Evolutionary conservation across 495 filamentous ascomycete genomes (phyloP).

Genomic region (Echria macrotheca): DNA sequence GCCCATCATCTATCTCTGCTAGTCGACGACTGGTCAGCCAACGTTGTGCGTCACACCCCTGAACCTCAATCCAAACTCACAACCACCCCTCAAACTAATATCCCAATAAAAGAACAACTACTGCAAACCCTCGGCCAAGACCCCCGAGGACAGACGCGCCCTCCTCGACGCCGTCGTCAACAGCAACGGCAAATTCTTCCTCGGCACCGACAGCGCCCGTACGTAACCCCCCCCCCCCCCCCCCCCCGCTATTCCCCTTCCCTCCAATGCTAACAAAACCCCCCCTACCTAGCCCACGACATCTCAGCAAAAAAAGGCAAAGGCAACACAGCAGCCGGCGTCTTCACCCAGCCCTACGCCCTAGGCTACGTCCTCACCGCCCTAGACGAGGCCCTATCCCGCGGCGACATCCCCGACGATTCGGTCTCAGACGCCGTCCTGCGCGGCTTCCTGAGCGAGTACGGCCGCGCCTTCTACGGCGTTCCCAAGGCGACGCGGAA

Average conservation of each 20-base stretch:
- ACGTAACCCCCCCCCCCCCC: conserved; percentile 2
- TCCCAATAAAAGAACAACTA: conserved; percentile 55
- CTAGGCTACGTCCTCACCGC: conserved; percentile 64
- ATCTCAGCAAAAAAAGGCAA: conserved; percentile 62
- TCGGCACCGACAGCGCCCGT: conserved; percentile 35
- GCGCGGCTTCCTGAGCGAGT: conserved; percentile 67
- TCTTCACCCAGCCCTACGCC: conserved; percentile 89
- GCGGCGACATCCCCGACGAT: conserved; percentile 54
- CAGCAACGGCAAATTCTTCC: conserved; percentile 77
- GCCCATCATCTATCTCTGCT: conserved; percentile 79
- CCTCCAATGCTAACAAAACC: conserved; percentile 11
- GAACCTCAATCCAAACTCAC: not conserved
- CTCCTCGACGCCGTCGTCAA: conserved; percentile 62
- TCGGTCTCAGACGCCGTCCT: conserved; percentile 67
- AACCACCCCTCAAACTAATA: not conserved
- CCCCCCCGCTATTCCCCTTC: not conserved
- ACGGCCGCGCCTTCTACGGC: conserved; percentile 70
- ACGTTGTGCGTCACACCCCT: conserved; percentile 43
- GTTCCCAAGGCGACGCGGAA: conserved; percentile 10
- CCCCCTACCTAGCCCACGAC: conserved; percentile 61
- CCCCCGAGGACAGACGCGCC: conserved; percentile 66
- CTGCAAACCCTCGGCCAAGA: conserved; percentile 81
- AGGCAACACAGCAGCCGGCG: conserved; percentile 70
- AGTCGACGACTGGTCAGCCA: conserved; percentile 67
- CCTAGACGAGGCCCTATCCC: conserved; percentile 62